phyloP scores from a whole-genome alignment of 176 grass and related monocot species.

The Elymus sibiricus region DNA sequence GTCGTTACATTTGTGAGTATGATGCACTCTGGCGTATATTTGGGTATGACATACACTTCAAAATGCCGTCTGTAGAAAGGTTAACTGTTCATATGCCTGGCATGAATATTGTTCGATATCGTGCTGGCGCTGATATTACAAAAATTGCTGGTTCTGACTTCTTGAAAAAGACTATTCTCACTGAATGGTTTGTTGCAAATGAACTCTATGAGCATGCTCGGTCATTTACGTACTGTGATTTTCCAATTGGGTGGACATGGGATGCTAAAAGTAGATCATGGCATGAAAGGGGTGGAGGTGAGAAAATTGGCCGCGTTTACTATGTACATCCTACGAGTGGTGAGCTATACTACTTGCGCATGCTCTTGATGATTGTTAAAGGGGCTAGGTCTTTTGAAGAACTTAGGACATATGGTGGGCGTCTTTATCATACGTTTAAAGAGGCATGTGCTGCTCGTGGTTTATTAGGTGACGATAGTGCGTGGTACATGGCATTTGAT shows the following conservation, averaged over 20 bases:
- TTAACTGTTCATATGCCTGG: background rate
- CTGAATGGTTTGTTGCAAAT: background rate
- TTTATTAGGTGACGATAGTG: background rate
- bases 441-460: background rate
- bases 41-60: background rate
- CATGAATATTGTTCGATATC: background rate
- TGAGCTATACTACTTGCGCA: background rate
- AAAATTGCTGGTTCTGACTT: background rate
- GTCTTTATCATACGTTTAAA: background rate
- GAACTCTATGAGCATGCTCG: background rate
- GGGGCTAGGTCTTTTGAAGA: background rate
- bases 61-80: background rate
- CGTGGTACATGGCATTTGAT: background rate
- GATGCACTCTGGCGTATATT: background rate
- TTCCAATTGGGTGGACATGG: background rate
- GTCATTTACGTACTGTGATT: background rate
- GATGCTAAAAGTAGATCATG: background rate
- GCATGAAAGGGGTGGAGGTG: background rate
- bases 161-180: background rate
- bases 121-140: background rate
- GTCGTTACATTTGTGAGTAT: too few species aligned
- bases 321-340: background rate
- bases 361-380: background rate
- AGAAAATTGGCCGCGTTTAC: background rate
- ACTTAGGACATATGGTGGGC: background rate